phyloP scores from a whole-genome alignment of 176 grass and related monocot species.

The Musa beccarii region DNA sequence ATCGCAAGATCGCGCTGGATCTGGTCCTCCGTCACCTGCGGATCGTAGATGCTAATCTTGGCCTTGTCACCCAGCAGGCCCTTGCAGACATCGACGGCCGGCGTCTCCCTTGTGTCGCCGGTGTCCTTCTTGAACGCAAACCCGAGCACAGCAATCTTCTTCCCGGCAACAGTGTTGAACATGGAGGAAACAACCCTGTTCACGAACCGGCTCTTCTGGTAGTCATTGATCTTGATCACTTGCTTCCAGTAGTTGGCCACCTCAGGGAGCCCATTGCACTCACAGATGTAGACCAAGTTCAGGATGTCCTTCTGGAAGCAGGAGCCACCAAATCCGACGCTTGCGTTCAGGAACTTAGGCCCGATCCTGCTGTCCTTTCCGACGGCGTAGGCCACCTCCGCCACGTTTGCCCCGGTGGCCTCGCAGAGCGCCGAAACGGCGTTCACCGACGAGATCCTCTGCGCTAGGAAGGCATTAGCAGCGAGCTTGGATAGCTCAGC shows the following conservation, averaged over 20 bases:
- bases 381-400: neutral
- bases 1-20: constrained; percentile 41
- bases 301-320: constrained; percentile 8
- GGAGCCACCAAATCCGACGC: neutral
- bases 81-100: constrained; percentile 50
- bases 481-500: constrained; percentile 1
- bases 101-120: constrained; percentile 40
- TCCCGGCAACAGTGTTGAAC: constrained; percentile 4
- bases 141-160: constrained; percentile 48
- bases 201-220: constrained; percentile 3
- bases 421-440: neutral
- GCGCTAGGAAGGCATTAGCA: neutral
- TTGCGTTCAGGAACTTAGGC: neutral
- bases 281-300: constrained; percentile 3
- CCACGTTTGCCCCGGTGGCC: neutral
- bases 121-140: constrained; percentile 51
- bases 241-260: constrained; percentile 6
- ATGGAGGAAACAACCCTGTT: neutral
- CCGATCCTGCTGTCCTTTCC: neutral
- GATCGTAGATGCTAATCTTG: constrained; percentile 44
- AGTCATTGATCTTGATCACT: constrained; percentile 2
- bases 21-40: constrained; percentile 39
- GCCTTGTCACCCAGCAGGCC: constrained; percentile 44
- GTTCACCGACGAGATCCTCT: neutral
- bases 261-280: constrained; percentile 1